These are phyloP conservation scores for Arthrinium puccinioides DNA, from an alignment of 2,329 filamentous ascomycete genomes.

Conservation along the genomic window DNA sequence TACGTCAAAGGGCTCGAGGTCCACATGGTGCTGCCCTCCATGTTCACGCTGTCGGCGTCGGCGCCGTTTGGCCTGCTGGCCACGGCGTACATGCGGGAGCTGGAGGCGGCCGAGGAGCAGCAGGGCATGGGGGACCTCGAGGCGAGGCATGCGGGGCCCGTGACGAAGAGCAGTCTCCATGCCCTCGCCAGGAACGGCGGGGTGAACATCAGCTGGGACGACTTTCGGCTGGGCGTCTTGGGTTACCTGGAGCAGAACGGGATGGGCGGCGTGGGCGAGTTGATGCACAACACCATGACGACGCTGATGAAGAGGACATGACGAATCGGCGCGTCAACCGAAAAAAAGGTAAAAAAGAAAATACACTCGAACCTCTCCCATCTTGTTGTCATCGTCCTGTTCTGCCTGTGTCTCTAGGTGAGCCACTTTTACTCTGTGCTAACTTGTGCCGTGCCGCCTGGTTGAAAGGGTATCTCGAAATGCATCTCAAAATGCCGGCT, in stretches of 20 bases:
- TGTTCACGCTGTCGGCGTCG: conserved; percentile 54
- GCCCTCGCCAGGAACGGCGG: conserved; percentile 60
- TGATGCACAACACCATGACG: conserved; percentile 80
- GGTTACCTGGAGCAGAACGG: conserved; percentile 58
- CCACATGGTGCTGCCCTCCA: conserved; percentile 34
- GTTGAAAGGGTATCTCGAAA: conserved; percentile 5
- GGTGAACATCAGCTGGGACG: conserved; percentile 60
- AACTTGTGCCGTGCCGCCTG: too few relatives aligned
- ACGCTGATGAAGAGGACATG: conserved; percentile 49
- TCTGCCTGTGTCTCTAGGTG: too few relatives aligned
- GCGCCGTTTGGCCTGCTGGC: conserved; percentile 49
- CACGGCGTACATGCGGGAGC: conserved; percentile 44
- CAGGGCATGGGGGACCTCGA: conserved; percentile 28
- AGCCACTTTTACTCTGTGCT: too few relatives aligned
- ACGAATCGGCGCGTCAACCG: neutral
- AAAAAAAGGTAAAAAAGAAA: too few relatives aligned
- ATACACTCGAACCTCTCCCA: too few relatives aligned
- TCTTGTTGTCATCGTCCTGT: too few relatives aligned
- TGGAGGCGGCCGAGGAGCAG: conserved; percentile 49
- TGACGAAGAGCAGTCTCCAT: conserved; percentile 59
- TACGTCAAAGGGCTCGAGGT: conserved; percentile 44
- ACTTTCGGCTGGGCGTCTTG: conserved; percentile 69
- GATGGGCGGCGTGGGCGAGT: conserved; percentile 56
- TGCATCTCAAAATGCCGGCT: neutral
- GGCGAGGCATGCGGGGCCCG: conserved; percentile 56